Conservation (phyloP, 352 stramenopile genomes). For the Phytophthora crassamura region DNA sequence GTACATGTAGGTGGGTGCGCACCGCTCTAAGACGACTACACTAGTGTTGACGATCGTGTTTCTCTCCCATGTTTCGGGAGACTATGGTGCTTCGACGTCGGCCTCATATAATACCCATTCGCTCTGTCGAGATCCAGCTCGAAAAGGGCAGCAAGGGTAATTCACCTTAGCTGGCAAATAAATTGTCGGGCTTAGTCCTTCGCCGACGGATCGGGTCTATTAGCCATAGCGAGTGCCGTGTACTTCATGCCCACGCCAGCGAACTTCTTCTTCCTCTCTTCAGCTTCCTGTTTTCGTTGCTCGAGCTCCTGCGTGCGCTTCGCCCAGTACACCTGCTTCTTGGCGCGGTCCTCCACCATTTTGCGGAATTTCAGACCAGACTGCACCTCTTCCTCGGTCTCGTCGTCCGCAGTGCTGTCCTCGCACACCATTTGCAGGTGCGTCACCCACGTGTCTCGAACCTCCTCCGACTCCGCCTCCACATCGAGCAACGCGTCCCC, state of each 20-base stretch:
- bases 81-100: no score
- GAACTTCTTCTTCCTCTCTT: conserved; percentile 85
- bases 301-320: conserved; percentile 82
- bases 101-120: no score
- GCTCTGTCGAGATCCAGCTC: no score
- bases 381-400: conserved; percentile 42
- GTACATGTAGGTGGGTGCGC: no score
- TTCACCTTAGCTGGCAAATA: no score
- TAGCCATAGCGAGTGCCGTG: conserved; percentile 80
- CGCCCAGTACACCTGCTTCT: conserved; percentile 83
- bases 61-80: no score
- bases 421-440: conserved; percentile 81
- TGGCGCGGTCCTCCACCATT: conserved; percentile 77
- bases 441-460: conserved; percentile 74
- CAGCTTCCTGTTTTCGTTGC: conserved; percentile 73
- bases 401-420: conserved; percentile 45
- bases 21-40: no score
- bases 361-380: conserved; percentile 63
- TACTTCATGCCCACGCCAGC: conserved; percentile 80
- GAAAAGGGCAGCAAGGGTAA: no score
- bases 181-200: conserved; percentile 19
- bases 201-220: conserved; percentile 39
- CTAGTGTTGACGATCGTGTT: no score
- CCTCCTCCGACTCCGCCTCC: conserved; percentile 69
- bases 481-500: conserved; percentile 73